Evolutionary conservation across 305 asterid species (phyloP).

Genomic region (Fraxinus baroniana): DNA sequence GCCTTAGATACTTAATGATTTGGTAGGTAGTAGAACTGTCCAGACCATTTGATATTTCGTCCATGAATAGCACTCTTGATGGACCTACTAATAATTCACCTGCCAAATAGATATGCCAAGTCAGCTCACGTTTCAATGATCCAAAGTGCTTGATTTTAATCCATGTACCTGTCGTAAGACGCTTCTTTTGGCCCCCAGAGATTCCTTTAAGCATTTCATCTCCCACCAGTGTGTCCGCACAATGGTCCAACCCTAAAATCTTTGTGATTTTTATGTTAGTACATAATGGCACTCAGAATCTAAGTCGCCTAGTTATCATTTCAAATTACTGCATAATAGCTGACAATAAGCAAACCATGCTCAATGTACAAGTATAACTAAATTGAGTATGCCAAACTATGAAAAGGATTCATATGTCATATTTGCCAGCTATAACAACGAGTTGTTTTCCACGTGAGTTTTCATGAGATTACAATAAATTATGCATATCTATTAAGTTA

Average conservation of each 20-base stretch:
- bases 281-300: not conserved
- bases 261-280: constrained; percentile 60
- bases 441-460: not conserved
- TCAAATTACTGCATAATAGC: not conserved
- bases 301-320: not conserved
- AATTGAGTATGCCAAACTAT: not conserved
- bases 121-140: constrained; percentile 27
- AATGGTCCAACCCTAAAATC: constrained; percentile 93
- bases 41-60: not conserved
- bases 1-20: constrained; percentile 20
- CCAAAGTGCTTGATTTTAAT: constrained; percentile 11
- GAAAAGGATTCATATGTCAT: not conserved
- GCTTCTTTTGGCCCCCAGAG: constrained; percentile 96
- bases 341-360: not conserved
- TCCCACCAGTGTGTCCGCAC: constrained; percentile 91
- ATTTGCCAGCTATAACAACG: not conserved
- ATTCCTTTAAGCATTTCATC: constrained; percentile 97
- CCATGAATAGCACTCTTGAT: constrained; percentile 45
- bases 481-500: not conserved
- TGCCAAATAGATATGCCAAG: constrained; percentile 40
- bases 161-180: constrained; percentile 75
- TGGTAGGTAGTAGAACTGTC: constrained; percentile 5
- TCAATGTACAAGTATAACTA: not conserved
- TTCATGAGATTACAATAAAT: not conserved
- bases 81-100: constrained; percentile 91